Conservation (phyloP, 352 stramenopile species). For the Pythium guiyangense region DNA sequence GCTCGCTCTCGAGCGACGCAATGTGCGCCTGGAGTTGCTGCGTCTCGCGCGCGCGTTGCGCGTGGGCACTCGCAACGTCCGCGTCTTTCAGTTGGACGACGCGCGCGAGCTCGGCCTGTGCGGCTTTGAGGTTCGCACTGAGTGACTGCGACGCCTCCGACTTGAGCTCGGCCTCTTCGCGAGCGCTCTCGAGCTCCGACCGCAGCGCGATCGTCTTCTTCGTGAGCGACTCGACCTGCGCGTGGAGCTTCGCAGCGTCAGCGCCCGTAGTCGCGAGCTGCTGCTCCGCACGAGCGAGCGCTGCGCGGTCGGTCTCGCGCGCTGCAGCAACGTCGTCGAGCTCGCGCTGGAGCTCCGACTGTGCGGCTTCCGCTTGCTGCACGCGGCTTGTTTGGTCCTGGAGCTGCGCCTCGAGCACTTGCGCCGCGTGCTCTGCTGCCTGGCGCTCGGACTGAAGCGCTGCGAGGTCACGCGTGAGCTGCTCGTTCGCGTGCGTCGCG, state of each 20-base stretch:
- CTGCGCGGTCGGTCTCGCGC: constrained; percentile 35
- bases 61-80: constrained; percentile 1
- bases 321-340: constrained; percentile 44
- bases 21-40: constrained; percentile 1
- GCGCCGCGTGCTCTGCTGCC: constrained; percentile 24
- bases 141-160: constrained; percentile 7
- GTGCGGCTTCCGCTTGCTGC: constrained; percentile 20
- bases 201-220: constrained; percentile 60
- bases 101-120: constrained; percentile 4
- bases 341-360: constrained; percentile 36
- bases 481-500: constrained; percentile 20
- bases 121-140: constrained; percentile 10
- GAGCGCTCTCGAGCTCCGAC: constrained; percentile 31
- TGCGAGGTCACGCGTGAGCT: constrained; percentile 20
- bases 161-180: constrained; percentile 14
- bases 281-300: constrained; percentile 38
- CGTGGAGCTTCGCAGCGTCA: constrained; percentile 32
- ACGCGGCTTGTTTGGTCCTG: constrained; percentile 17
- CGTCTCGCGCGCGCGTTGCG: constrained; percentile 9
- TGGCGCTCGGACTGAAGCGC: constrained; percentile 21
- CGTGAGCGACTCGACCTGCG: constrained; percentile 52
- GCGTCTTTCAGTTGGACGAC: constrained; percentile 10
- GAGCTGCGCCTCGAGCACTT: constrained; percentile 12
- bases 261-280: constrained; percentile 30
- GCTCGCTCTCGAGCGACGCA: constrained; percentile 17